A percentile compares a stretch with the other conserved stretches of the same genome.
phyloP scores from a whole-genome alignment of 192 early-diverging fungal species.

The Rhizophlyctis rosea region DNA sequence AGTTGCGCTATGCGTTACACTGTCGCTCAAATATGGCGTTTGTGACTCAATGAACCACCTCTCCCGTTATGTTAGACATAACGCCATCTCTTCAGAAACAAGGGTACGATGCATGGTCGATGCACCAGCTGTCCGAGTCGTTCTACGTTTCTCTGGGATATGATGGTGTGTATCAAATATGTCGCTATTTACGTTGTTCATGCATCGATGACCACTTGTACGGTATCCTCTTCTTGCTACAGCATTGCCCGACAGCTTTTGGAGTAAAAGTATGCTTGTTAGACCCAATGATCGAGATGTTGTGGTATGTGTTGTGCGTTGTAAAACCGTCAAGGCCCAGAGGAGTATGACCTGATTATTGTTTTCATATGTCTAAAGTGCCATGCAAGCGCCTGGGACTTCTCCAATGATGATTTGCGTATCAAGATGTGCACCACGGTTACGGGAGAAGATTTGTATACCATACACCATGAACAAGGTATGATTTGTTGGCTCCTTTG shows the following conservation, averaged over 20 bases:
- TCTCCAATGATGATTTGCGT: constrained; percentile 28
- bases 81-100: constrained; percentile 11
- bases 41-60: no score
- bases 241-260: constrained; percentile 28
- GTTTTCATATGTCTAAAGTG: no score
- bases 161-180: no score
- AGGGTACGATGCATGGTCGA: constrained; percentile 19
- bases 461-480: constrained; percentile 40
- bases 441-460: constrained; percentile 22
- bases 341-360: no score
- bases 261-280: constrained; percentile 28
- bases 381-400: constrained; percentile 37
- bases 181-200: background rate
- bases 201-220: background rate
- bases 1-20: no score
- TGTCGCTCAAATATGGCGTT: no score
- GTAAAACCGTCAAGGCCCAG: no score
- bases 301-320: no score
- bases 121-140: constrained; percentile 30
- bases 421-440: constrained; percentile 39
- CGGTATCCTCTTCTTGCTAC: constrained; percentile 6
- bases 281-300: constrained; percentile 21
- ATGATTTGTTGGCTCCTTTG: no score
- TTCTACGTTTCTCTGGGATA: constrained; percentile 33
- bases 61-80: constrained; percentile 9